Evolutionary conservation across 225 moss, liverwort and hornwort genomes (phyloP).

Genomic region (Asterella californica): DNA sequence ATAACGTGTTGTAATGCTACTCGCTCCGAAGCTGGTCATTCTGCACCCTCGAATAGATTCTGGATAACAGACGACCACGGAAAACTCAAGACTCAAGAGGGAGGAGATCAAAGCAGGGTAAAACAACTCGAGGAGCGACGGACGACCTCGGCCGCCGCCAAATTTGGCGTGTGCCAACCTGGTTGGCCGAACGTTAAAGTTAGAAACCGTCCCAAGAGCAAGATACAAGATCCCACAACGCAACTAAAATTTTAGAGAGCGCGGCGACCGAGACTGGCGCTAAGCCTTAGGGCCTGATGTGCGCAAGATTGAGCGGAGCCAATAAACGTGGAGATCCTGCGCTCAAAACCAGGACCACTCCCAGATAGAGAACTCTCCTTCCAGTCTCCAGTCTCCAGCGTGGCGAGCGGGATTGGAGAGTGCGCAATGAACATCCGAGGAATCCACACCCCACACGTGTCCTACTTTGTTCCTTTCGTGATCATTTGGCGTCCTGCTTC

Average conservation of each 20-base stretch:
- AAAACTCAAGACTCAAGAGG: constrained; percentile 8
- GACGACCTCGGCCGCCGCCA: not conserved
- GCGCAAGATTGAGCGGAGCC: not conserved
- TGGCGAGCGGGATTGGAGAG: not conserved
- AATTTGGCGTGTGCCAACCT: not conserved
- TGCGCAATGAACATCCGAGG: not conserved
- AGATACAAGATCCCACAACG: not conserved
- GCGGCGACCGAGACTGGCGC: not conserved
- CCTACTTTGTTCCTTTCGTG: not conserved
- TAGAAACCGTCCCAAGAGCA: not conserved
- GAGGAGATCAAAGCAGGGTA: not conserved
- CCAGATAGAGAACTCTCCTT: not conserved
- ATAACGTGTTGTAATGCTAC: not conserved
- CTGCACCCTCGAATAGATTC: constrained; percentile 19
- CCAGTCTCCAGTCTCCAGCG: not conserved
- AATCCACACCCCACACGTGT: not conserved
- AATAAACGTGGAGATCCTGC: not conserved
- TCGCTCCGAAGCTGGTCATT: not conserved
- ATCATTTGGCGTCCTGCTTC: constrained; percentile 15
- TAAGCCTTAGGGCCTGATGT: constrained; percentile 5
- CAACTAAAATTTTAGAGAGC: not conserved
- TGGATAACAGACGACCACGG: constrained; percentile 6
- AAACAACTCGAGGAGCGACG: not conserved
- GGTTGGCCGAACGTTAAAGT: too few species aligned
- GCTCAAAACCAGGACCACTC: not conserved